phyloP scores from a whole-genome alignment of 169 alveolate species.

The Plasmodium cynomolgi region DNA sequence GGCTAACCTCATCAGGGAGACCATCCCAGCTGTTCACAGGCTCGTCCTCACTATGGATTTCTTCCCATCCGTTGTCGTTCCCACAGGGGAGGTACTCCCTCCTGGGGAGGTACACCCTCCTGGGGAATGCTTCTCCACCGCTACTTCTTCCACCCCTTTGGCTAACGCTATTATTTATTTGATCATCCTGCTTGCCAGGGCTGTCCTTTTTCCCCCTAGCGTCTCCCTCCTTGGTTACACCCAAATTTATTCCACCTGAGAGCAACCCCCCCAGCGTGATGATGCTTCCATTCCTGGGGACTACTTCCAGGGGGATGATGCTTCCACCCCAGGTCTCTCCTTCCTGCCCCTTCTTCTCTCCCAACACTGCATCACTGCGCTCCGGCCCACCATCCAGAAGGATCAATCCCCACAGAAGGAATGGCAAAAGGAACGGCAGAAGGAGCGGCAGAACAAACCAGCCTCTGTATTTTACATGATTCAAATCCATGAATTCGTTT shows the following conservation, averaged over 20 bases:
- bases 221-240: neutral
- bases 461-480: slow-evolving; percentile 31
- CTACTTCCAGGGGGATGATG: neutral
- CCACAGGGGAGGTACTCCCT: neutral
- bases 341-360: neutral
- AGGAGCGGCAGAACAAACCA: neutral
- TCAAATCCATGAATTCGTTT: slow-evolving; percentile 41
- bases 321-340: neutral
- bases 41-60: neutral
- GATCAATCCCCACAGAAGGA: neutral
- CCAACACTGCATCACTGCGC: neutral
- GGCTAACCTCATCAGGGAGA: neutral
- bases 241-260: neutral
- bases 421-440: neutral
- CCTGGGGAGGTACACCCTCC: neutral
- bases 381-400: neutral
- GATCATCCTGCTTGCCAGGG: neutral
- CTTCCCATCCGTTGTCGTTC: neutral
- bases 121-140: neutral
- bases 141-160: neutral
- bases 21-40: neutral
- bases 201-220: neutral
- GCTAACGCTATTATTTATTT: neutral
- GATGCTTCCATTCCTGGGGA: neutral
- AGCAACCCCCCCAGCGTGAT: neutral